Percentiles rank a stretch among this genome's conserved stretches.
phyloP scores from a whole-genome alignment of 257 asterid species.

The Nicotiana otophora region DNA sequence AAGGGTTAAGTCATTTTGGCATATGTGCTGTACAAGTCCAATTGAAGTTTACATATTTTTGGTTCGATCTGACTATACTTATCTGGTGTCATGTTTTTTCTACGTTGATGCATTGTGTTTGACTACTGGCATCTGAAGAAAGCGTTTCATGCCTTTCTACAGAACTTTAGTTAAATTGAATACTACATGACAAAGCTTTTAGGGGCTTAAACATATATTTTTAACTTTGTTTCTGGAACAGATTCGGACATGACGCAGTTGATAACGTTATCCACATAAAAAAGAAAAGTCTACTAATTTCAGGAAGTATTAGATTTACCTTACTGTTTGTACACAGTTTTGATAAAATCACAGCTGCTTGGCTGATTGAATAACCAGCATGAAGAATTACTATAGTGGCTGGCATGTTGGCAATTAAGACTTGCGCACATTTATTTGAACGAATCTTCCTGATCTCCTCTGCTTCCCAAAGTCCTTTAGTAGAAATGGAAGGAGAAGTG shows the following conservation, averaged over 20 bases:
- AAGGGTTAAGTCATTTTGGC: neutral
- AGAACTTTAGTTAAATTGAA: neutral
- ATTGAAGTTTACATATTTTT: no score
- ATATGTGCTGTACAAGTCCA: no score
- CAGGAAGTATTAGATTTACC: neutral
- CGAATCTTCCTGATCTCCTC: neutral
- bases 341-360: neutral
- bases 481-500: neutral
- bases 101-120: neutral
- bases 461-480: neutral
- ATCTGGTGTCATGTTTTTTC: no score
- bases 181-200: neutral
- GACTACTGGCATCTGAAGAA: neutral
- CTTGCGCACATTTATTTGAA: neutral
- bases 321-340: neutral
- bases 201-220: neutral
- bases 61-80: no score
- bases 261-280: neutral
- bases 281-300: neutral
- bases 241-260: neutral
- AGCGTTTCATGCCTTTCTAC: neutral
- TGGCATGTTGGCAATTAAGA: neutral
- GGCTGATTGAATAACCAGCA: neutral
- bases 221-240: neutral
- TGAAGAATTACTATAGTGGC: neutral